These are phyloP conservation scores for Parathielavia hyrcaniae DNA, from an alignment of 495 filamentous ascomycete genomes.

Conservation along the genomic window DNA sequence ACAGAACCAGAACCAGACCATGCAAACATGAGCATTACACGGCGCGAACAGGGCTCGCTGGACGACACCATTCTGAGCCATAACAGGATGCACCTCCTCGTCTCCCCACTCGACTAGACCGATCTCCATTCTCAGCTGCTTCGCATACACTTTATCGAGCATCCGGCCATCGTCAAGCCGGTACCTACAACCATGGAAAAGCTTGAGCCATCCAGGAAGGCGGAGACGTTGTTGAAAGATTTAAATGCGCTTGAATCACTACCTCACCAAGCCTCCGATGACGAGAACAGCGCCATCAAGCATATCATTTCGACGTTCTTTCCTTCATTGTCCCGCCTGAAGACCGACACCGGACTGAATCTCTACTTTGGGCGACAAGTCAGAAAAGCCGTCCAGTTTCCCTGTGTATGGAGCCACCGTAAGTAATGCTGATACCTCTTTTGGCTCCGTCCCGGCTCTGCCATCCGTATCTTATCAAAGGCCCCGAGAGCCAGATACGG, in stretches of 20 bases:
- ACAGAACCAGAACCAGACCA: neutral
- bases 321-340: slow-evolving; percentile 1
- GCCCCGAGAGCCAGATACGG: neutral
- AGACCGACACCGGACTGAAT: neutral
- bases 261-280: neutral
- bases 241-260: neutral
- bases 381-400: neutral
- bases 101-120: neutral
- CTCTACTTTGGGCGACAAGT: neutral
- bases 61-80: neutral
- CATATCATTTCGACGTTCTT: slow-evolving; percentile 1
- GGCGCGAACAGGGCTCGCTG: slow-evolving; percentile 1
- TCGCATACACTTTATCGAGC: slow-evolving; percentile 1
- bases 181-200: neutral
- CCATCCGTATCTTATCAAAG: neutral
- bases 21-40: neutral
- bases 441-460: neutral
- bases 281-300: slow-evolving; percentile 2
- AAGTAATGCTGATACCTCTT: neutral
- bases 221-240: neutral
- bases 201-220: neutral
- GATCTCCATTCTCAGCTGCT: neutral
- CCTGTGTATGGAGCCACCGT: neutral
- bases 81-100: neutral
- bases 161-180: neutral